Conservation (phyloP, 345 rosid species). For the Camelina hispida region DNA sequence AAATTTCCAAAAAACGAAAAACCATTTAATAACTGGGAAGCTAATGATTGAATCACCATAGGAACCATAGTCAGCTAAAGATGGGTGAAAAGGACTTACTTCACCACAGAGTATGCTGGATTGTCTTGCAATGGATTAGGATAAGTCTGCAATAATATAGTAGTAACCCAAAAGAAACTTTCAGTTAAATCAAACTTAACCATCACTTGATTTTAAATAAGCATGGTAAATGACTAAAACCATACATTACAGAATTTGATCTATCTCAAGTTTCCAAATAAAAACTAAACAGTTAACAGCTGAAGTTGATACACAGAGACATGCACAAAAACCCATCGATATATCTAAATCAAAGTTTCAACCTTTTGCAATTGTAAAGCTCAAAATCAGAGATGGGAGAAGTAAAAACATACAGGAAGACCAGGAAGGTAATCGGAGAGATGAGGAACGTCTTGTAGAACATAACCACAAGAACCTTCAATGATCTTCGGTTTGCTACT, state of each 20-base stretch:
- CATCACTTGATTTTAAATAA: too few relatives aligned
- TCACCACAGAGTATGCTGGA: conserved; percentile 86
- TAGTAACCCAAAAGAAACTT: not conserved
- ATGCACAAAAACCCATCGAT: not conserved
- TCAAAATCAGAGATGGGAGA: conserved; percentile 9
- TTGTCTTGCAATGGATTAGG: conserved; percentile 85
- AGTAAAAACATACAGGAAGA: conserved; percentile 57
- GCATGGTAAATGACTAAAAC: too few relatives aligned
- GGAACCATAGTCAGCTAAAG: not conserved
- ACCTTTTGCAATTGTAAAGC: not conserved
- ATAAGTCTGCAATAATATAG: conserved; percentile 56
- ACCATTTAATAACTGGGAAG: not conserved
- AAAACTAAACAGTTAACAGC: not conserved
- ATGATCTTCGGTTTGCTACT: conserved; percentile 50
- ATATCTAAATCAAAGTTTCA: conserved; percentile 15
- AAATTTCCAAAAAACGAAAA: not conserved
- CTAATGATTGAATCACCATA: conserved; percentile 11
- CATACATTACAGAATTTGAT: too few relatives aligned
- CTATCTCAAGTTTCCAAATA: not conserved
- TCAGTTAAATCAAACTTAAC: conserved; percentile 20
- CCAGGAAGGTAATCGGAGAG: conserved; percentile 66
- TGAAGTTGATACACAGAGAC: conserved; percentile 3
- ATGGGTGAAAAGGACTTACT: conserved; percentile 52
- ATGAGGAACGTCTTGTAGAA: conserved; percentile 81
- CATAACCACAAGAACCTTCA: conserved; percentile 59